A percentile compares a stretch with the other conserved stretches of the same genome.
phyloP scores from a whole-genome alignment of 106 monocot species.

The Ottelia alismoides region DNA sequence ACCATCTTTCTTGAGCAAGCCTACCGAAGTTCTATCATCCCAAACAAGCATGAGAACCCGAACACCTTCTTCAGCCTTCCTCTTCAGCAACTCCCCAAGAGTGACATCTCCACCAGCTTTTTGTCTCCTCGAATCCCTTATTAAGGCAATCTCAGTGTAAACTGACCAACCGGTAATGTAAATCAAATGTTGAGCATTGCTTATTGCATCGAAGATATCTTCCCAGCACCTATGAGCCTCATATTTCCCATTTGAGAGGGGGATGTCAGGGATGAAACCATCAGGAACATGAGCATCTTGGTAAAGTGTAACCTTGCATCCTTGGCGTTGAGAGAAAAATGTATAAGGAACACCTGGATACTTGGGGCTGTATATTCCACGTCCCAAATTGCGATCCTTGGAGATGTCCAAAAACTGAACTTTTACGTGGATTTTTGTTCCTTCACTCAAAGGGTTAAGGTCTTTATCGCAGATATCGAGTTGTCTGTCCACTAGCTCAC shows the following conservation, averaged over 20 bases:
- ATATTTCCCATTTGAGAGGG: conserved; percentile 35
- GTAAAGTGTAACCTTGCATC: conserved; percentile 47
- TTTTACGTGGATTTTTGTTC: conserved; percentile 47
- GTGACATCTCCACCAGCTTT: conserved; percentile 34
- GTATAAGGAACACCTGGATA: conserved; percentile 58
- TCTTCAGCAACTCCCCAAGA: conserved; percentile 59
- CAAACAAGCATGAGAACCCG: conserved; percentile 60
- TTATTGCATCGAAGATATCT: conserved; percentile 59
- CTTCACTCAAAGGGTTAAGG: conserved; percentile 21
- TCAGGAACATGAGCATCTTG: conserved; percentile 58
- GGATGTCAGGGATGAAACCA: conserved; percentile 30
- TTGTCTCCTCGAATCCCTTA: conserved; percentile 35
- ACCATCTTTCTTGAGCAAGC: conserved; percentile 39
- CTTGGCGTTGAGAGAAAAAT: conserved; percentile 45
- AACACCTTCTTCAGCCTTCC: conserved; percentile 53
- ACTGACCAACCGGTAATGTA: conserved; percentile 69
- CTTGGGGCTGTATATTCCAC: conserved; percentile 27
- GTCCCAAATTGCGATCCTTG: conserved; percentile 35
- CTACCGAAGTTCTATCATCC: conserved; percentile 61
- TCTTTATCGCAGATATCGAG: conserved; percentile 34
- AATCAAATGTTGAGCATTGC: conserved; percentile 39
- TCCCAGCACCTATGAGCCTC: conserved; percentile 64
- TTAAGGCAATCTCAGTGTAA: conserved; percentile 47
- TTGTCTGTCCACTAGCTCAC: conserved; percentile 40
- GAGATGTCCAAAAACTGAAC: conserved; percentile 32